phyloP scores from a whole-genome alignment of 2,329 filamentous ascomycete species.

The Fulvia fulva region DNA sequence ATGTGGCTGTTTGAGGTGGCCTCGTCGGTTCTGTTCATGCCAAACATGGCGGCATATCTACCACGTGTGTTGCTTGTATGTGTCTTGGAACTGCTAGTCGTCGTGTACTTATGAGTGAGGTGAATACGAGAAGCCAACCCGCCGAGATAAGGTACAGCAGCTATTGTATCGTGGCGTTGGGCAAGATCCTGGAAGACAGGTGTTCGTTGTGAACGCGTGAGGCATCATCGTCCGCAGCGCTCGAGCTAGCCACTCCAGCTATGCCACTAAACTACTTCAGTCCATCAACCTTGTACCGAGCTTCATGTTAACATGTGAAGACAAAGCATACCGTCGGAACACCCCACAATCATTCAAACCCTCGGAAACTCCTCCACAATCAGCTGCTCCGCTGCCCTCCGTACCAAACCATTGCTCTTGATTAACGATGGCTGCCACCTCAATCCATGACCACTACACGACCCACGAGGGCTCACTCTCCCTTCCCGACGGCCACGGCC shows the following conservation, averaged over 20 bases:
- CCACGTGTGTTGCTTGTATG: too few species aligned
- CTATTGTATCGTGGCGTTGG: too few species aligned
- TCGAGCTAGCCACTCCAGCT: too few species aligned
- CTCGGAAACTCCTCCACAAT: neutral
- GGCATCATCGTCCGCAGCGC: too few species aligned
- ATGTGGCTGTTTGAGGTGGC: neutral
- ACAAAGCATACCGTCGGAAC: neutral
- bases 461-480: constrained; percentile 51
- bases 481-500: constrained; percentile 49
- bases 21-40: neutral
- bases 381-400: neutral
- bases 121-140: too few species aligned
- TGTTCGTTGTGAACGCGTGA: too few species aligned
- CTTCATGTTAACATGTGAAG: neutral
- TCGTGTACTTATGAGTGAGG: too few species aligned
- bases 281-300: neutral
- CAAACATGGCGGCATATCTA: neutral
- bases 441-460: constrained; percentile 10
- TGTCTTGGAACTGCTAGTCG: too few species aligned
- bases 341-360: neutral
- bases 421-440: constrained; percentile 2
- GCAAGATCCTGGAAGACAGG: too few species aligned
- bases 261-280: neutral
- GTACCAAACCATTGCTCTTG: neutral
- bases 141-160: too few species aligned